Evolutionary conservation across 768 basidiomycete genomes (phyloP), one percentile per base, ranked within the genome.

Genomic region (Suillus brevipes): DNA sequence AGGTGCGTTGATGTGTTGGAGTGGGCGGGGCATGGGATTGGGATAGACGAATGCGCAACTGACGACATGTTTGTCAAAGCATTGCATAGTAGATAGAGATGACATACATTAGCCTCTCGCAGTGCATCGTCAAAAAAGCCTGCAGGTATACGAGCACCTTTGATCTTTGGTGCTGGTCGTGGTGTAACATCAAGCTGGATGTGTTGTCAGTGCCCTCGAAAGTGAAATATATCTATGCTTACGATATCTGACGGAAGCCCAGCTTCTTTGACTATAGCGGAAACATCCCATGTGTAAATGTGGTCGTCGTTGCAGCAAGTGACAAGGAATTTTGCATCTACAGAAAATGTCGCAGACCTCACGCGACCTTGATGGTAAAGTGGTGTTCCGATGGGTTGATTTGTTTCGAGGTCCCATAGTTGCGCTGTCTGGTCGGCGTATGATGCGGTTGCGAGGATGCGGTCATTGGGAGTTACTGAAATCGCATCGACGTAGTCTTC

Each of bases 371-470:
- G 13, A 12, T 49, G 23, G 3, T 6, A 12, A 0, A 49, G 49
- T 25, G 28, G 25, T 31, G 14, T 25, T 8, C 50, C 50, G 7
- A 50, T 50, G 25, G 25, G 25, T 1, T 53, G 52, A 53, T 20
- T 2, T 4, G 0, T 18, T 31, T 53, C 9, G 25, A 53, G 28
- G 28, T 31, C 31, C 52, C 52, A 53, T 18, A 31, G 52, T 31
- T 18, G 28, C 10, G 4, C 4, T 28, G 16, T 18, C 6, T 3
- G 0, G 0, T 28, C 28, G 1, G 3, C 1, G 9, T 28, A 16
- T 52, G 13, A 8, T 31, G 10, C 4, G 18, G 28, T 31, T 18
- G 52, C 52, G 10, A 53, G 52, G 16, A 53, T 31, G 18, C 52
- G 52, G 4, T 31, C 28, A 31, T 31, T 53, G 0, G 50, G 28